Evolutionary conservation across 768 basidiomycete species (phyloP).

Genomic region (Tephrocybe rancida): DNA sequence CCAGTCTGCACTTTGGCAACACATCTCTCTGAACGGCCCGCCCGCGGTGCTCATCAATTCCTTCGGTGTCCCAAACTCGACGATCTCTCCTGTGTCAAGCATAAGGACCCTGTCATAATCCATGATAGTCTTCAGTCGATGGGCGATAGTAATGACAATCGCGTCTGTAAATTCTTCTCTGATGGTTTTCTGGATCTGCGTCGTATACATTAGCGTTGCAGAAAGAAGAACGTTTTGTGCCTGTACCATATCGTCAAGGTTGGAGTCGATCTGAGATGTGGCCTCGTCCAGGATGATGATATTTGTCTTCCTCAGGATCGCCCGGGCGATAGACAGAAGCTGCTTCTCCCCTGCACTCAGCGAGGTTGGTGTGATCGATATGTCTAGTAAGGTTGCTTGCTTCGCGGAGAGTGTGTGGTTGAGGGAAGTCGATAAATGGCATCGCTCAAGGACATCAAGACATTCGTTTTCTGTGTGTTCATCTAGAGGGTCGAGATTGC

Average conservation of each 20-base stretch:
- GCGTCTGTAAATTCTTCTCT: slow-evolving; percentile 70
- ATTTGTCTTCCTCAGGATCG: slow-evolving; percentile 62
- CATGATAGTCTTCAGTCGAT: slow-evolving; percentile 75
- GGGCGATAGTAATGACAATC: slow-evolving; percentile 85
- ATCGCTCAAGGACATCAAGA: slow-evolving; percentile 63
- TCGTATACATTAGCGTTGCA: neutral
- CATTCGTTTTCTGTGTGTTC: slow-evolving; percentile 63
- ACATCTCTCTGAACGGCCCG: slow-evolving; percentile 71
- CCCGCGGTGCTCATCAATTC: slow-evolving; percentile 52
- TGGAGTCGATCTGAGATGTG: slow-evolving; percentile 75
- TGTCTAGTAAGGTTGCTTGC: slow-evolving; percentile 49
- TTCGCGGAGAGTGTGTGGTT: slow-evolving; percentile 32
- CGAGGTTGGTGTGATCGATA: slow-evolving; percentile 65
- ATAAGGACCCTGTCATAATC: slow-evolving; percentile 78
- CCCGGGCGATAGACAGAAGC: slow-evolving; percentile 69
- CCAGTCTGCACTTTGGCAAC: slow-evolving; percentile 62
- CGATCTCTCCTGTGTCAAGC: slow-evolving; percentile 67
- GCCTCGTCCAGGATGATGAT: slow-evolving; percentile 79
- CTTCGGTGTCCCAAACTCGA: slow-evolving; percentile 76
- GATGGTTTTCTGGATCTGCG: slow-evolving; percentile 71
- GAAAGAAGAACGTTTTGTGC: neutral
- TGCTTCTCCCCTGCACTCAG: slow-evolving; percentile 82
- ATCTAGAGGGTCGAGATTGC: slow-evolving; percentile 72
- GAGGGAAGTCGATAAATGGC: slow-evolving; percentile 56
- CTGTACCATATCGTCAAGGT: slow-evolving; percentile 66